A percentile compares a stretch with the other conserved stretches of the same genome.
phyloP scores from a whole-genome alignment of 805 yeast species.

The Jamesozyma piceae region DNA sequence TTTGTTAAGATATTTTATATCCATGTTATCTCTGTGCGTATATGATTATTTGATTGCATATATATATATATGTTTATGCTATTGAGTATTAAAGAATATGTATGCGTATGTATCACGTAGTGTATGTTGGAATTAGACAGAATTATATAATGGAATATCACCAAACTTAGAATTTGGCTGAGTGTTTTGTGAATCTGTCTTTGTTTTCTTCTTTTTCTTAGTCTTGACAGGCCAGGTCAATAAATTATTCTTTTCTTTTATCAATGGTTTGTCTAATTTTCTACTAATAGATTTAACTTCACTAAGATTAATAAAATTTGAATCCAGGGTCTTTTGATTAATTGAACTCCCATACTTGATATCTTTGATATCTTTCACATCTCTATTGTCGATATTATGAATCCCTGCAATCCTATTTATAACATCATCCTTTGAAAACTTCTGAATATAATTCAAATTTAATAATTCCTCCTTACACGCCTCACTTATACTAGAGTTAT shows the following conservation, averaged over 20 bases:
- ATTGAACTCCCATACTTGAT: slow-evolving; percentile 4
- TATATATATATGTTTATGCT: too few relatives aligned
- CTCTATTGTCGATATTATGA: slow-evolving; percentile 18
- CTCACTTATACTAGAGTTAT: neutral
- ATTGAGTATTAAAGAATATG: too few relatives aligned
- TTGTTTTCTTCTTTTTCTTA: slow-evolving; percentile 7
- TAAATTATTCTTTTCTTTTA: slow-evolving; percentile 14
- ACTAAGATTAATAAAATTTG: slow-evolving; percentile 8
- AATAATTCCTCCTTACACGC: neutral
- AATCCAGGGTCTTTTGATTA: slow-evolving; percentile 5
- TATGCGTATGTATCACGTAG: too few relatives aligned
- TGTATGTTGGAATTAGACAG: too few relatives aligned
- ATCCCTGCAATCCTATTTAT: slow-evolving; percentile 12
- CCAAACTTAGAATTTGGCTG: slow-evolving; percentile 6
- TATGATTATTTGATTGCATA: too few relatives aligned
- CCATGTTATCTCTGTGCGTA: too few relatives aligned
- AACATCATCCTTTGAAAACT: slow-evolving; percentile 4
- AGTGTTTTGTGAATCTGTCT: slow-evolving; percentile 1
- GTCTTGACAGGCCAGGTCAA: slow-evolving; percentile 20
- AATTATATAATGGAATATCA: slow-evolving; percentile 14
- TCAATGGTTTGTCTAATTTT: slow-evolving; percentile 16
- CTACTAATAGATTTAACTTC: slow-evolving; percentile 20
- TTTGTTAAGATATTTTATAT: too few relatives aligned
- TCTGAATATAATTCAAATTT: neutral
- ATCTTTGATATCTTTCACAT: slow-evolving; percentile 12